Base-by-base conservation (phyloP, 148 eudicot genomes). In the Rhododendron henanense region DNA sequence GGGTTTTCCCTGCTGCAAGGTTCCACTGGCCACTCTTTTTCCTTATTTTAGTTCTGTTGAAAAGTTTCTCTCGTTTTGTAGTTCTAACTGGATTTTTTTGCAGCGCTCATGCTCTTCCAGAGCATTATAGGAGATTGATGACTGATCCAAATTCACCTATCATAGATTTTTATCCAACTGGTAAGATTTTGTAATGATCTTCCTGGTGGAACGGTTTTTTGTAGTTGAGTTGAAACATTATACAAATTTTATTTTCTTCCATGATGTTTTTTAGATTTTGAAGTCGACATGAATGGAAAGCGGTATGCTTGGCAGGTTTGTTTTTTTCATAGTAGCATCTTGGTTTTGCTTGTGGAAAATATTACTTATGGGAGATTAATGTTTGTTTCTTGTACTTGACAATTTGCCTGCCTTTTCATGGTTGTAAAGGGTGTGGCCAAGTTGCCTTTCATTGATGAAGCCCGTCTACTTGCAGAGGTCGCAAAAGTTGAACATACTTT, bases 1-100 rank as follows among this genome's bases (percentile, higher is more conserved):
- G 98, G 67, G 99, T 97, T 88, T 95, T 97, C 75, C 99, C 99
- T 39, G 98, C 98, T 84, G 98, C 99, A 79, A 97, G 99, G 99
- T 97, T 91, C 65, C 55, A 59, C 55, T 67, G 39, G 61, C 83
- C 44, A 61, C 78, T 80, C 4, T 74, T 57, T 87, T 1, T 84
- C 28, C 57, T 76, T 31, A 13, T 28, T 28, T 69, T 69, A 11
- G 37, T 71, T 71, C 71, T 76, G 50, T 81, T 69, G 4, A 2
- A 33, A 39, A 10, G 83, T 21, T 51, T 67, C 48, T 21, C 57
- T 82, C 21, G 14, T 67, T 88, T 15, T 69, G 75, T 77, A 81
- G 57, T 84, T 86, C 91, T 94, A 88, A 91, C 84, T 48, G 50
- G 59, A 47, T 87, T 78, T 15, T 69, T 85, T 82, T 93, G 88